These are phyloP conservation scores for Patellaria atrata DNA, from an alignment of 495 filamentous ascomycete species.

Conservation along the genomic window DNA sequence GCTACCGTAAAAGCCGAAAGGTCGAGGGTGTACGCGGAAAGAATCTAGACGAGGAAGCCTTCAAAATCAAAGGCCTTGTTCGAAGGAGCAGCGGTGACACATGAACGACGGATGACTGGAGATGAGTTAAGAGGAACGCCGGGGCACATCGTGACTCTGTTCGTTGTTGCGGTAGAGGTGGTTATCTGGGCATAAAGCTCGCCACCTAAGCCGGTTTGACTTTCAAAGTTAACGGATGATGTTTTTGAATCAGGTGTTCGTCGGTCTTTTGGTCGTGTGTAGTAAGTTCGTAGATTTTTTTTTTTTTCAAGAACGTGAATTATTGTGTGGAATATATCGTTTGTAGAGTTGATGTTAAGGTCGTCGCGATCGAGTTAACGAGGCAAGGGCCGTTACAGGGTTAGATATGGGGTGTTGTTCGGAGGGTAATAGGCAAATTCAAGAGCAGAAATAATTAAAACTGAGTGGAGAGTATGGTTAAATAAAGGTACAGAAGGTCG, in stretches of 20 bases:
- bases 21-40: constrained; percentile 14
- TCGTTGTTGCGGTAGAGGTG: no score
- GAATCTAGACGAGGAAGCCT: constrained; percentile 17
- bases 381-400: constrained; percentile 13
- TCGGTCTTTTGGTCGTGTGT: no score
- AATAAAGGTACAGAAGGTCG: no score
- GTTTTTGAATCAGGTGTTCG: no score
- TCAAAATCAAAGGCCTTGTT: constrained; percentile 17
- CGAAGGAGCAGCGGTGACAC: constrained; percentile 14
- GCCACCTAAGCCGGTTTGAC: no score
- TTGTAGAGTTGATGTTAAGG: no score
- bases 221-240: no score
- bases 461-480: no score
- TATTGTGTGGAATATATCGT: no score
- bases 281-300: no score
- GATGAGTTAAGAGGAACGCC: constrained; percentile 3
- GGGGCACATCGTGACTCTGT: constrained; percentile 17
- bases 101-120: constrained; percentile 24
- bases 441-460: constrained; percentile 9
- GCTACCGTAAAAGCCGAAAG: constrained; percentile 14
- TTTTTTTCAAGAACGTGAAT: no score
- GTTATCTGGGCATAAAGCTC: no score
- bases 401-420: constrained; percentile 2
- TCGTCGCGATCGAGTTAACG: constrained; percentile 19
- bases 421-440: constrained; percentile 10